phyloP scores from a whole-genome alignment of 495 filamentous ascomycete genomes.

The Lasiosphaeria ovina region DNA sequence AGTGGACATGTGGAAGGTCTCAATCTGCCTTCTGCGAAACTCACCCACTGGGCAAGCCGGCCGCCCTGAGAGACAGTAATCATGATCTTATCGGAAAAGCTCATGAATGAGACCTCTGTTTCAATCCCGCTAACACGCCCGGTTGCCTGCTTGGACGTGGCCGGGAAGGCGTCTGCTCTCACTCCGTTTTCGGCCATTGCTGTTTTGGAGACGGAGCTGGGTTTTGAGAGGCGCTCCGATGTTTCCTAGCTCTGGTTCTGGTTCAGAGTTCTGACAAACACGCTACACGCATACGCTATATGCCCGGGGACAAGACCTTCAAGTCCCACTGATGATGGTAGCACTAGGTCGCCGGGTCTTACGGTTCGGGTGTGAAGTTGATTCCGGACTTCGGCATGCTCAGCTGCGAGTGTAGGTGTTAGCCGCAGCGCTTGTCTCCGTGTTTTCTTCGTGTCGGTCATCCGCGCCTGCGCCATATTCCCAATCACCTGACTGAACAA shows the following conservation, averaged over 20 bases:
- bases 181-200: slow-evolving; percentile 24
- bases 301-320: too few species aligned
- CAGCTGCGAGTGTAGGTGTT: too few species aligned
- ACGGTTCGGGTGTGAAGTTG: too few species aligned
- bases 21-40: slow-evolving; percentile 20
- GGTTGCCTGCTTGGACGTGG: slow-evolving; percentile 62
- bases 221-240: slow-evolving; percentile 55
- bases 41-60: slow-evolving; percentile 87
- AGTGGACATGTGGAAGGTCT: neutral
- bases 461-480: too few species aligned
- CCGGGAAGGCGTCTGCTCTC: slow-evolving; percentile 66
- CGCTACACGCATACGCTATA: too few species aligned
- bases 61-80: slow-evolving; percentile 86
- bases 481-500: too few species aligned
- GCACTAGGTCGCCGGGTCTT: too few species aligned
- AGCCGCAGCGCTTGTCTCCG: too few species aligned
- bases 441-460: too few species aligned
- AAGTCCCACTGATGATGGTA: too few species aligned
- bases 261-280: too few species aligned
- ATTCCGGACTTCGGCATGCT: too few species aligned
- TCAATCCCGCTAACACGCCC: slow-evolving; percentile 62
- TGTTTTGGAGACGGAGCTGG: neutral
- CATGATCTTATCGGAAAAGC: slow-evolving; percentile 90
- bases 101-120: slow-evolving; percentile 68
- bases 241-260: neutral